A percentile compares a stretch with the other conserved stretches of the same genome.
These are phyloP conservation scores for Earliella scabrosa DNA, from an alignment of 1,284 basidiomycete genomes.

Conservation along the genomic window DNA sequence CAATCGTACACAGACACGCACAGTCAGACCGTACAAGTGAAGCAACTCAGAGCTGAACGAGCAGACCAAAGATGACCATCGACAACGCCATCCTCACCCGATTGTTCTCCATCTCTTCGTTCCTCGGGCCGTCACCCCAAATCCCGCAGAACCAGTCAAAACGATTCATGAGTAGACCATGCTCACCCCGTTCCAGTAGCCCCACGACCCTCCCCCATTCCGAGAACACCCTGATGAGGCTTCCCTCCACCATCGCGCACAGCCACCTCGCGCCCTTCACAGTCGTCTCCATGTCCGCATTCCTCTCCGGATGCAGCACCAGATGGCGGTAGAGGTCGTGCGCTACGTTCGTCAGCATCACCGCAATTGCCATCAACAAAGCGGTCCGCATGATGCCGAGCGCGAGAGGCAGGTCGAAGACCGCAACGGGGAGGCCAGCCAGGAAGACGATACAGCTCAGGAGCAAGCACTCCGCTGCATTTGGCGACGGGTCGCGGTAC, in stretches of 20 bases:
- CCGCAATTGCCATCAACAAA: conserved; percentile 29
- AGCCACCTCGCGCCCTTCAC: conserved; percentile 42
- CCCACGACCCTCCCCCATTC: conserved; percentile 55
- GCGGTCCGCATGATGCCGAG: conserved; percentile 20
- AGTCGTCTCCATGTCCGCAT: conserved; percentile 38
- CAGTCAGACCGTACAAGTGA: not conserved
- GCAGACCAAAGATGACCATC: not conserved
- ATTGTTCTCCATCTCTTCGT: conserved; percentile 48
- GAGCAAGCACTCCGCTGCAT: conserved; percentile 52
- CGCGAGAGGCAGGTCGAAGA: conserved; percentile 12
- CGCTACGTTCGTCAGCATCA: conserved; percentile 47
- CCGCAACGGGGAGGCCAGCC: conserved; percentile 15
- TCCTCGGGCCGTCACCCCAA: conserved; percentile 43
- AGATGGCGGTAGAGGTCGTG: conserved; percentile 56
- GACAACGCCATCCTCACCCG: conserved; percentile 31
- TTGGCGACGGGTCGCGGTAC: conserved; percentile 52
- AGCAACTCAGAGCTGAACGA: not conserved
- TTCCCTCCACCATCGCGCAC: conserved; percentile 50
- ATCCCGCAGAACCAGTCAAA: conserved; percentile 62
- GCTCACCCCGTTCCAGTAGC: conserved; percentile 48
- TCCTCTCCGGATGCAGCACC: conserved; percentile 42
- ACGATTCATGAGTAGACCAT: conserved; percentile 39
- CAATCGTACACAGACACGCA: not conserved
- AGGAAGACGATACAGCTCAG: conserved; percentile 26
- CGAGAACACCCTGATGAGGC: conserved; percentile 53